A percentile compares a stretch with the other conserved stretches of the same genome.
phyloP scores from a whole-genome alignment of 176 grass and related monocot genomes.

The Rhipidocladum racemiflorum region DNA sequence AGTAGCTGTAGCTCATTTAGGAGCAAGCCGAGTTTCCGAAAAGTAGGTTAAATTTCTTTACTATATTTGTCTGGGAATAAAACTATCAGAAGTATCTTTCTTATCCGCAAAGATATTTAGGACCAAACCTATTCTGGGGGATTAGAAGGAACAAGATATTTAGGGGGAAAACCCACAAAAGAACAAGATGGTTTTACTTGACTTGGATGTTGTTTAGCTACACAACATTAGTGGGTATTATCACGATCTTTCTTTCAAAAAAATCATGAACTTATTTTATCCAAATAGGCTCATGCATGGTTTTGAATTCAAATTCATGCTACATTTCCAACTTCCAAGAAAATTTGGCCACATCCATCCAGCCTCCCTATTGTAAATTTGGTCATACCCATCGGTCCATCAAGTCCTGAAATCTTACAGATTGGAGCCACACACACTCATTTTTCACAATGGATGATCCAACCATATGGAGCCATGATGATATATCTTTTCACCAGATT shows the following conservation, averaged over 20 bases:
- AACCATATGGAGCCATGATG: not conserved
- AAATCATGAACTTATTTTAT: slow-evolving; percentile 7
- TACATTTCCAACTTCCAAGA: not conserved
- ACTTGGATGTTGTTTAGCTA: not conserved
- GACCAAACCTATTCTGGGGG: too few species aligned
- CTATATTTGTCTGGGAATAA: not conserved
- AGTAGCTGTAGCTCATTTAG: not conserved
- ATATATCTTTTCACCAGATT: not conserved
- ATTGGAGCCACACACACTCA: not conserved
- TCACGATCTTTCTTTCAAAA: not conserved
- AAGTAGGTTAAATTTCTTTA: not conserved
- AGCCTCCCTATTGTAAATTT: not conserved
- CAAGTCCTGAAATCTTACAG: not conserved
- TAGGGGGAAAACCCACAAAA: too few species aligned
- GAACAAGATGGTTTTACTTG: not conserved
- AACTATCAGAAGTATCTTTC: not conserved
- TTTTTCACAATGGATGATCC: not conserved
- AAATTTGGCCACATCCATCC: not conserved
- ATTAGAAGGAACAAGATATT: too few species aligned
- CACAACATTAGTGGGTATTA: not conserved
- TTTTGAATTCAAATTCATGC: not conserved
- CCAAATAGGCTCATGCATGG: not conserved
- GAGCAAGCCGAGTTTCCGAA: not conserved
- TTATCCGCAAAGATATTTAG: too few species aligned
- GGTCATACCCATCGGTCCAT: not conserved